Percentiles rank a stretch among this genome's conserved stretches.
phyloP scores from a whole-genome alignment of 345 rosid species.

The Dovyalis caffra region DNA sequence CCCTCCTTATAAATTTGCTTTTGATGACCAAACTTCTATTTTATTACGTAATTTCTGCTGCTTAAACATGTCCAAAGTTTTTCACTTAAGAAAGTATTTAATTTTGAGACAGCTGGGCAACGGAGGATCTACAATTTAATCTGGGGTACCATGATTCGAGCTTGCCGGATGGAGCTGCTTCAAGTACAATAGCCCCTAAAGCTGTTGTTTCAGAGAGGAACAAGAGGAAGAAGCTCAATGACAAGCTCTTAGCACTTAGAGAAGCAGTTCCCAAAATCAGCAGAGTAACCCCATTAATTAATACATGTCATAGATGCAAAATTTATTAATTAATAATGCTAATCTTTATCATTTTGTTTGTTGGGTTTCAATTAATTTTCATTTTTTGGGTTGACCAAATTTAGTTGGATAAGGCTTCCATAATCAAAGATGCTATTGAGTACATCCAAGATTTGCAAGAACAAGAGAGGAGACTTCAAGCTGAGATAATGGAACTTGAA shows the following conservation, averaged over 20 bases:
- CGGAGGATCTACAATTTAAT: constrained; percentile 20
- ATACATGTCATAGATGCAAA: background rate
- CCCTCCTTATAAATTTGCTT: background rate
- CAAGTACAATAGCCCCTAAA: constrained; percentile 67
- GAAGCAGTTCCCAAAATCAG: constrained; percentile 93
- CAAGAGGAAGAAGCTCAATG: constrained; percentile 82
- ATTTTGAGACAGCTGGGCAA: constrained; percentile 17
- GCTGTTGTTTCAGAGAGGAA: constrained; percentile 88
- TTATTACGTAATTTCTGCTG: background rate
- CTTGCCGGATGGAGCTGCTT: constrained; percentile 81
- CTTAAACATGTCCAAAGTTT: too few relatives aligned
- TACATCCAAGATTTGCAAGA: constrained; percentile 85
- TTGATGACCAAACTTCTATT: background rate
- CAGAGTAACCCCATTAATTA: constrained; percentile 63
- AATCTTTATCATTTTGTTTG: too few relatives aligned
- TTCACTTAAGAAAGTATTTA: background rate
- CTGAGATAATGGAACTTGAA: constrained; percentile 73
- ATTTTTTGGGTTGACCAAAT: background rate
- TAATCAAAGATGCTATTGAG: constrained; percentile 87
- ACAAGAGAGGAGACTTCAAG: constrained; percentile 64
- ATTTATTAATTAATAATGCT: background rate
- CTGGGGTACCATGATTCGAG: constrained; percentile 70
- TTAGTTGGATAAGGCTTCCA: constrained; percentile 99
- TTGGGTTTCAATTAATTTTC: background rate
- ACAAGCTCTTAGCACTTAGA: constrained; percentile 81